Base-by-base conservation (phyloP, 306 rosid genomes). In the Ziziphus jujuba region DNA sequence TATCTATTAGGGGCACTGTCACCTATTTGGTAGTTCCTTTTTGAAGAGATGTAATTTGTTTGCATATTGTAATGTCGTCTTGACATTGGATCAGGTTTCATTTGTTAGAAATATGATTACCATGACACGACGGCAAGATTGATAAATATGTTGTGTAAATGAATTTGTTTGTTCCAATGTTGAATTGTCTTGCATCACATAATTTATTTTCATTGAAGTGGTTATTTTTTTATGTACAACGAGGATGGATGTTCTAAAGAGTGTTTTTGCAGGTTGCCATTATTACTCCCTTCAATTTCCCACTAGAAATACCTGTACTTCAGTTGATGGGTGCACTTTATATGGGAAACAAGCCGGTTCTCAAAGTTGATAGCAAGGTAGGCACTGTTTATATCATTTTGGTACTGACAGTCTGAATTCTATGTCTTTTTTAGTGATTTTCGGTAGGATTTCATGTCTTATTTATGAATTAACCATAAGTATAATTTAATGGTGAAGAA, bases 291-390 rank as follows among this genome's bases (percentile, higher is more conserved):
- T 93, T 93, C 72, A 93, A 93, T 78, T 93, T 93, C 59, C 99
- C 99, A 22, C 82, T 93, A 10, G 99, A 93, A 81, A 93, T 93
- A 79, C 99, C 99, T 17, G 87, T 87, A 76, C 97, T 93, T 80
- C 99, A 93, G 81, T 51, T 93, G 82, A 93, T 93, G 99, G 97
- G 99, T 67, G 96, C 99, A 54, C 96, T 93, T 61, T 93, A 88
- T 67, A 93, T 93, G 99, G 99, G 99, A 72, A 93, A 93, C 91
- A 93, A 93, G 36, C 96, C 99, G 36, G 65, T 86, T 72, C 87
- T 93, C 66, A 93, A 93, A 93, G 99, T 90, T 20, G 99, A 93
- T 73, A 88, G 90, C 90, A 93, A 93, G 95, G 97, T 88, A 79
- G 54, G 71, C 58, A 7, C n/a, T 9, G 61, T 67, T 28, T 44